Conservation (phyloP, 2,329 filamentous ascomycete genomes). For the Zalaria obscura region DNA sequence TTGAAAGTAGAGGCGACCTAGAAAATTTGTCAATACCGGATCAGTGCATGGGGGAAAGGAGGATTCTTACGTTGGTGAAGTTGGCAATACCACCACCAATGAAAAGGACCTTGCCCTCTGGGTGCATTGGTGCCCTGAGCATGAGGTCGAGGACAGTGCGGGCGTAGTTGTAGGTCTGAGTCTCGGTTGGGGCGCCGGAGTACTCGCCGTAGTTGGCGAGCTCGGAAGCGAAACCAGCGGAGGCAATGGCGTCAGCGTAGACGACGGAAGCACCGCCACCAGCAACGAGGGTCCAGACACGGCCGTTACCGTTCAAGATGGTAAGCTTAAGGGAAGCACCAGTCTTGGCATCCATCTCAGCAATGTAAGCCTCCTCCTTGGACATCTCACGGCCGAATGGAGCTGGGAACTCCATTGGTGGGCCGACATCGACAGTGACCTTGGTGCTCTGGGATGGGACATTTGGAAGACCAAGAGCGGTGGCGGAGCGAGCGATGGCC, state of each 20-base stretch:
- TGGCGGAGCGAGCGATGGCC: conserved; percentile 86
- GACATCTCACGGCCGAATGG: conserved; percentile 96
- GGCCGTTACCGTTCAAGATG: conserved; percentile 78
- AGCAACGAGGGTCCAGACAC: conserved; percentile 95
- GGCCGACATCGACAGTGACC: conserved; percentile 88
- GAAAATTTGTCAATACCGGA: not conserved
- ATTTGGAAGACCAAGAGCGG: conserved; percentile 70
- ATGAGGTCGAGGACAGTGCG: conserved; percentile 94
- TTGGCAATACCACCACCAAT: conserved; percentile 99
- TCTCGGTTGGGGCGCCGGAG: conserved; percentile 96
- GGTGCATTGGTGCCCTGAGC: conserved; percentile 72
- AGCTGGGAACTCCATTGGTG: conserved; percentile 97
- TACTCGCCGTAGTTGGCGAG: conserved; percentile 99
- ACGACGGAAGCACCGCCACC: conserved; percentile 99
- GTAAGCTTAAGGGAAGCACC: conserved; percentile 98
- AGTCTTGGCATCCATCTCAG: conserved; percentile 97
- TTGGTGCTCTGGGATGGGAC: conserved; percentile 48
- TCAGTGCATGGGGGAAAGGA: conserved; percentile 1
- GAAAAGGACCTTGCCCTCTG: conserved; percentile 96
- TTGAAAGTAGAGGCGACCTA: conserved; percentile 91
- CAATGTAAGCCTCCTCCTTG: conserved; percentile 99
- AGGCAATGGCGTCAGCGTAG: conserved; percentile 97
- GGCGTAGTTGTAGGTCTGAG: conserved; percentile 98
- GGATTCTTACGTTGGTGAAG: conserved; percentile 73
- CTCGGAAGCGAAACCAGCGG: conserved; percentile 85